Conservation (phyloP, 31 red algal genomes). For the Endocladia muricata region DNA sequence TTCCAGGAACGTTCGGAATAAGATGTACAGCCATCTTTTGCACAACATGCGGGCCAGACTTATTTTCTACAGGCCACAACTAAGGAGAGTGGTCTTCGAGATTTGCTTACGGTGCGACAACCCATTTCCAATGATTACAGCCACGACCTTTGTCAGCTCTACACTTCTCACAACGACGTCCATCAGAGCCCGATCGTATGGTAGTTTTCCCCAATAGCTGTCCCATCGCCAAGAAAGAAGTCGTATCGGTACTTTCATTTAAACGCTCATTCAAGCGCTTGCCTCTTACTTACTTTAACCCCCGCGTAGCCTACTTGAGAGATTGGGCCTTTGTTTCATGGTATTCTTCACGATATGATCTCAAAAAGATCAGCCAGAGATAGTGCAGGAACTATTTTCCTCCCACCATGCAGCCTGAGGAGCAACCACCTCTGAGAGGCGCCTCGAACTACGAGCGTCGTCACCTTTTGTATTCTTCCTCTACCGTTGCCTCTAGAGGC, state of each 20-base stretch:
- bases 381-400: background rate
- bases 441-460: background rate
- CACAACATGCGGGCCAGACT: background rate
- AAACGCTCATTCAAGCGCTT: background rate
- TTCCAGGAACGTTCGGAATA: background rate
- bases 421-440: background rate
- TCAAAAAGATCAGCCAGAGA: background rate
- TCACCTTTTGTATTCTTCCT: background rate
- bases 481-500: background rate
- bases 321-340: background rate
- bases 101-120: background rate
- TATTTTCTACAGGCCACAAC: background rate
- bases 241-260: background rate
- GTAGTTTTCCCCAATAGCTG: background rate
- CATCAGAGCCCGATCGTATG: background rate
- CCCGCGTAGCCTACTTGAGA: background rate
- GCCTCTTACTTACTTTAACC: background rate
- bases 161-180: background rate
- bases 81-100: background rate
- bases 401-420: background rate
- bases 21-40: background rate
- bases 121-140: background rate
- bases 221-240: background rate
- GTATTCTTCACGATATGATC: background rate
- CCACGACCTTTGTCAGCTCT: background rate